Evolutionary conservation across 164 flowering plant genomes (phyloP).

Genomic region (Nelumbo lutea): DNA sequence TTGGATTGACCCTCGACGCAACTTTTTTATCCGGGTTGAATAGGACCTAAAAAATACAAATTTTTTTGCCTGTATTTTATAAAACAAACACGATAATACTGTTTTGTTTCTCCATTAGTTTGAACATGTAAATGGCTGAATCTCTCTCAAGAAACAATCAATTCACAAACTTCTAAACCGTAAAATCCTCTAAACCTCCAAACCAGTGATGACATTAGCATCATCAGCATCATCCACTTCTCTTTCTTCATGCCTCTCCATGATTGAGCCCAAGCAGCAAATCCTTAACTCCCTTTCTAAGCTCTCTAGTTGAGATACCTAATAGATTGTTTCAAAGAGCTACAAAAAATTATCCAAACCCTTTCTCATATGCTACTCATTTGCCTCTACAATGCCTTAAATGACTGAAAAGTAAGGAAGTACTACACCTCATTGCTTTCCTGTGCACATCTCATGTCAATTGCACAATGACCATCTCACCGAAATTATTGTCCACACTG

Average conservation of each 20-base stretch:
- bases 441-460: constrained; percentile 51
- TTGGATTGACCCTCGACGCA: too few relatives aligned
- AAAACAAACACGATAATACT: too few relatives aligned
- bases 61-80: too few relatives aligned
- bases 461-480: constrained; percentile 54
- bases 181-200: constrained; percentile 37
- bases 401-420: constrained; percentile 78
- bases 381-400: constrained; percentile 66
- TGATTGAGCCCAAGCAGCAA: constrained; percentile 81
- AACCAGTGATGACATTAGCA: constrained; percentile 19
- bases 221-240: constrained; percentile 32
- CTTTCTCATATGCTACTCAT: constrained; percentile 72
- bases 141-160: constrained; percentile 16
- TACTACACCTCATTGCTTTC: constrained; percentile 54
- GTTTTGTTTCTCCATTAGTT: too few relatives aligned
- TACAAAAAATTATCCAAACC: constrained; percentile 51
- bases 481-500: constrained; percentile 61
- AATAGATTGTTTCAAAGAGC: constrained; percentile 86
- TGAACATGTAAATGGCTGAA: too few relatives aligned
- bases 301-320: constrained; percentile 84
- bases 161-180: constrained; percentile 28
- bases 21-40: too few relatives aligned
- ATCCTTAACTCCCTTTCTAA: constrained; percentile 77
- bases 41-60: too few relatives aligned
- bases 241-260: constrained; percentile 66